Evolutionary conservation across 805 yeast species (phyloP).

Genomic region (Wickerhamia fluorescens): DNA sequence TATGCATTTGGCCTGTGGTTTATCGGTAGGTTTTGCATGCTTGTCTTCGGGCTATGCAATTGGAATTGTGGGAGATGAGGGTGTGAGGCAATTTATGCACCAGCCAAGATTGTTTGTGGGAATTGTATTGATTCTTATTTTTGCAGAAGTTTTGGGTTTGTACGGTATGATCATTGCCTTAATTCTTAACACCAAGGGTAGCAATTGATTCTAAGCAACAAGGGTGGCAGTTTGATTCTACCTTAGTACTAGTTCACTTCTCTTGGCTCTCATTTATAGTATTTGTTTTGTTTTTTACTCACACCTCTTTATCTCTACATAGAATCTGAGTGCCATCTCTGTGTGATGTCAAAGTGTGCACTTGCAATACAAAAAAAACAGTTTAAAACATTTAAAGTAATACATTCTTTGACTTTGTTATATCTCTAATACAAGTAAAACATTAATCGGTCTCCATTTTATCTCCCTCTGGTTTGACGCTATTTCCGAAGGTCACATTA

Average conservation of each 20-base stretch:
- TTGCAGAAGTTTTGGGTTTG: constrained; percentile 83
- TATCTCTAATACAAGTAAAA: no score
- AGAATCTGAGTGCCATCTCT: no score
- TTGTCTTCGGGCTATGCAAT: constrained; percentile 95
- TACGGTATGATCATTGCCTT: constrained; percentile 95
- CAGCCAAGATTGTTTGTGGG: constrained; percentile 88
- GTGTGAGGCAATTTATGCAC: constrained; percentile 81
- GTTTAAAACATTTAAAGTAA: no score
- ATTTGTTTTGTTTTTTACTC: no score
- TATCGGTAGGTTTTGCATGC: constrained; percentile 94
- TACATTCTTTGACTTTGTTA: no score
- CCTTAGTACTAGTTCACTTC: no score
- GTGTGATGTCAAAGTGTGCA: no score
- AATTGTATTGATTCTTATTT: constrained; percentile 80
- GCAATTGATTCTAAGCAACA: constrained; percentile 21
- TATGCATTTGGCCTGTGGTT: constrained; percentile 95
- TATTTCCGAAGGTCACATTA: constrained; percentile 47
- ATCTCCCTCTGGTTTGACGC: constrained; percentile 15
- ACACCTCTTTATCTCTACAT: no score
- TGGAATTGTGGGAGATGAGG: constrained; percentile 91
- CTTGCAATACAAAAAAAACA: no score
- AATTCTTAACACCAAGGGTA: constrained; percentile 84
- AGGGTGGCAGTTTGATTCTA: no score
- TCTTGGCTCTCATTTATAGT: no score
- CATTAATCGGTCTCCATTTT: constrained; percentile 29